These are phyloP conservation scores for Russula lepida DNA, from an alignment of 768 basidiomycete species.

Conservation along the genomic window DNA sequence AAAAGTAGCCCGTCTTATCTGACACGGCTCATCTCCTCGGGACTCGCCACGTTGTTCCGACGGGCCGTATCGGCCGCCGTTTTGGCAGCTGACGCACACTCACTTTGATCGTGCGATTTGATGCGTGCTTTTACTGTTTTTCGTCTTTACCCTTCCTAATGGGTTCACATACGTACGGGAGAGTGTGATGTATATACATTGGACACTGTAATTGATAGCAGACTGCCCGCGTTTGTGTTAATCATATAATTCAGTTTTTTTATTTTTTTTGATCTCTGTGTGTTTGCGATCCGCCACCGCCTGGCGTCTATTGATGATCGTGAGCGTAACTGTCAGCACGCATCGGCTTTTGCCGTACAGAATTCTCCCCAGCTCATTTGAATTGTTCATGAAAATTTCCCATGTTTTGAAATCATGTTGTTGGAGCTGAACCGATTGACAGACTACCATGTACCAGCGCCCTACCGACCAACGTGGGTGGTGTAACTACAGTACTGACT, in stretches of 20 bases:
- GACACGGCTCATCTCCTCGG: background rate
- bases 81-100: background rate
- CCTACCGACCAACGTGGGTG: too few relatives aligned
- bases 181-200: background rate
- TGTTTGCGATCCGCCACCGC: background rate
- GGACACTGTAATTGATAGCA: background rate
- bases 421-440: background rate
- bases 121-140: background rate
- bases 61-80: background rate
- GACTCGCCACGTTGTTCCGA: background rate
- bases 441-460: background rate
- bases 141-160: background rate
- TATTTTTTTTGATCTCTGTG: too few relatives aligned
- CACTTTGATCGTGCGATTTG: background rate
- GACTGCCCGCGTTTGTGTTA: background rate
- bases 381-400: too few relatives aligned
- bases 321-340: background rate
- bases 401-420: too few relatives aligned
- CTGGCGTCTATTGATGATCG: background rate
- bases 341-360: background rate
- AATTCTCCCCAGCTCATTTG: background rate
- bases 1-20: constrained; percentile 5
- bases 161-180: background rate
- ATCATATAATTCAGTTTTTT: constrained; percentile 1
- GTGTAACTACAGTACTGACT: background rate